Conservation (phyloP, 495 filamentous ascomycete genomes). For the Penicillium cosmopolitanum region DNA sequence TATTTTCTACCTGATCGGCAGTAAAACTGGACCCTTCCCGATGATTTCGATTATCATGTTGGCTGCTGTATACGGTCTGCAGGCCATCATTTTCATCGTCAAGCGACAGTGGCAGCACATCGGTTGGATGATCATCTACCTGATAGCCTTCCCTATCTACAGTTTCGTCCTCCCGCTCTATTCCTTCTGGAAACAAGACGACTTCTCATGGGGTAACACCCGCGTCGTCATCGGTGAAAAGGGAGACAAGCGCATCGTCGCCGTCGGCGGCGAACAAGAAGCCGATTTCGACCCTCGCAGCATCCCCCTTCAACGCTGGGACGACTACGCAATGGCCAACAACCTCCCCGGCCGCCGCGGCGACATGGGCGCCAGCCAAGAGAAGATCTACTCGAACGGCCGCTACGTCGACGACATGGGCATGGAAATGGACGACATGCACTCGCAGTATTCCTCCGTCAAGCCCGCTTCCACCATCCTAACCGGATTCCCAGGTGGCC, state of each 20-base stretch:
- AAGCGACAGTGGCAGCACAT: slow-evolving; percentile 97
- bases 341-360: slow-evolving; percentile 91
- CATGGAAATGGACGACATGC: slow-evolving; percentile 97
- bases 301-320: slow-evolving; percentile 94
- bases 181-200: slow-evolving; percentile 99
- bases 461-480: slow-evolving; percentile 91
- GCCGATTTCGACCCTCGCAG: slow-evolving; percentile 87
- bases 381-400: slow-evolving; percentile 61
- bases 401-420: slow-evolving; percentile 65
- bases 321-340: slow-evolving; percentile 93
- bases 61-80: slow-evolving; percentile 90
- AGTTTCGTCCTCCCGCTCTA: slow-evolving; percentile 91
- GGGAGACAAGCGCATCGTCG: slow-evolving; percentile 84
- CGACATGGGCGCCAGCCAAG: slow-evolving; percentile 48
- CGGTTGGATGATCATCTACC: slow-evolving; percentile 99
- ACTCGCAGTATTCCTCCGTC: slow-evolving; percentile 92
- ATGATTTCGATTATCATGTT: slow-evolving; percentile 86
- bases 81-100: slow-evolving; percentile 93
- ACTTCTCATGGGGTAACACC: slow-evolving; percentile 64
- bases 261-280: slow-evolving; percentile 64
- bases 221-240: slow-evolving; percentile 90
- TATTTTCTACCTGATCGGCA: slow-evolving; percentile 79
- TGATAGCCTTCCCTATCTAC: slow-evolving; percentile 91
- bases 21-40: slow-evolving; percentile 75
- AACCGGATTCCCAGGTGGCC: slow-evolving; percentile 75